Evolutionary conservation across 768 basidiomycete species (phyloP).

Genomic region (Flagelloscypha sp.): DNA sequence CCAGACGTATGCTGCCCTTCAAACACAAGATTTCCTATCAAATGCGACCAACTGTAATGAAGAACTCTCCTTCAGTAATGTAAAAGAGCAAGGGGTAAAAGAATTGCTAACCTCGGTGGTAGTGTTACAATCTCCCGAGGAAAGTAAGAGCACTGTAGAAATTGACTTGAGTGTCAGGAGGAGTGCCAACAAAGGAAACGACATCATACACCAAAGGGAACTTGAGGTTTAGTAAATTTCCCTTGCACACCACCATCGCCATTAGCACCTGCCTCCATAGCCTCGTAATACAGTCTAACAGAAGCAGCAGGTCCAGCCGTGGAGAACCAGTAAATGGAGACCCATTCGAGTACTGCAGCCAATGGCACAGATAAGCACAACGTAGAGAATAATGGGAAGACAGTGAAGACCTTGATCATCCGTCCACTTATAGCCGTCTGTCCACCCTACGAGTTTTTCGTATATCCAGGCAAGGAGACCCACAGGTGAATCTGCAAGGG

Average conservation of each 20-base stretch:
- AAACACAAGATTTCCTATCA: slow-evolving; percentile 23
- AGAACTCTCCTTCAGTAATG: too few species aligned
- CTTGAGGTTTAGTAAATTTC: too few species aligned
- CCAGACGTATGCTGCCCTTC: slow-evolving; percentile 23
- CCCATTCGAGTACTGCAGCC: slow-evolving; percentile 48
- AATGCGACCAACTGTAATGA: slow-evolving; percentile 25
- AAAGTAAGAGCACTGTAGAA: too few species aligned
- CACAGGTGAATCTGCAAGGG: slow-evolving; percentile 34
- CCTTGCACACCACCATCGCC: too few species aligned
- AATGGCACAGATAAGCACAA: background rate
- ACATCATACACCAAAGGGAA: too few species aligned
- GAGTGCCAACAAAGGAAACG: too few species aligned
- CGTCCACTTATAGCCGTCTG: slow-evolving; percentile 34
- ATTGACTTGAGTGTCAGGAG: too few species aligned
- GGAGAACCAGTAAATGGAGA: slow-evolving; percentile 53
- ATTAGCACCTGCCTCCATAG: too few species aligned
- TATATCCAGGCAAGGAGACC: slow-evolving; percentile 32
- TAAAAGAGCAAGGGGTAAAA: too few species aligned
- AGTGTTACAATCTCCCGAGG: too few species aligned
- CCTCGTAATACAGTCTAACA: slow-evolving; percentile 51
- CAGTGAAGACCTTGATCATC: slow-evolving; percentile 31
- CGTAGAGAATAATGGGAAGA: background rate
- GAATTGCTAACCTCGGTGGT: too few species aligned
- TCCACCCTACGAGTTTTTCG: slow-evolving; percentile 24
- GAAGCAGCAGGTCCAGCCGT: slow-evolving; percentile 51